A percentile compares a stretch with the other conserved stretches of the same genome.
Evolutionary conservation across 768 basidiomycete genomes (phyloP).

Genomic region (Kwoniella heveanensis): DNA sequence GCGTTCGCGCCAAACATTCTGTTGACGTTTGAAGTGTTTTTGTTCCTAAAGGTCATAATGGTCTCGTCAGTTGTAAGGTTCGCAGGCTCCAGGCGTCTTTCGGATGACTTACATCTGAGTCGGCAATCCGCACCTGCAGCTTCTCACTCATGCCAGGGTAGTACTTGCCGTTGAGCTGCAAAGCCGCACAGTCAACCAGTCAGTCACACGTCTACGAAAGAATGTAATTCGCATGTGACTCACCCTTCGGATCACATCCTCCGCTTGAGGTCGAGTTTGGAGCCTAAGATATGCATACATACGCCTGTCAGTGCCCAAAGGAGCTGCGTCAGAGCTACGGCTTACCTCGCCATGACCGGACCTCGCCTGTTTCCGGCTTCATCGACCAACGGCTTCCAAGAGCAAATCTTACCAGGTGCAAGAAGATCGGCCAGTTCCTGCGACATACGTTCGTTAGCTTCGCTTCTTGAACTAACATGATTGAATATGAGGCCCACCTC

Average conservation of each 20-base stretch:
- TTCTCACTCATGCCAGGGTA: conserved; percentile 26
- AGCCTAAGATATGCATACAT: conserved; percentile 18
- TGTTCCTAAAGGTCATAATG: conserved; percentile 18
- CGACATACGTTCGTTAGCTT: background rate
- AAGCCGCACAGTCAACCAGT: too few species aligned
- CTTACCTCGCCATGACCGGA: conserved; percentile 37
- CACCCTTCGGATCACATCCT: conserved; percentile 36
- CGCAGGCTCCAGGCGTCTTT: background rate
- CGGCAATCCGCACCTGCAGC: conserved; percentile 40
- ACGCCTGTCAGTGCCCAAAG: background rate
- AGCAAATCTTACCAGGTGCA: conserved; percentile 25
- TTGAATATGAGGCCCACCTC: conserved; percentile 25
- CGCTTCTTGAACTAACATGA: too few species aligned
- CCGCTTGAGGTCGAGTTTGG: conserved; percentile 35
- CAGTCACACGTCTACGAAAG: background rate
- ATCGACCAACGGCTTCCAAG: conserved; percentile 34
- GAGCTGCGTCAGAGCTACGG: background rate
- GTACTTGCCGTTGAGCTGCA: conserved; percentile 34
- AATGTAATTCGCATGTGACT: background rate
- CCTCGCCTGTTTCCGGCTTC: conserved; percentile 34
- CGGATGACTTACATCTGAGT: conserved; percentile 34
- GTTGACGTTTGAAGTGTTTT: conserved; percentile 26
- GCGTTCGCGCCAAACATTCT: conserved; percentile 15
- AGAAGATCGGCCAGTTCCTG: conserved; percentile 20
- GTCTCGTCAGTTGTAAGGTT: background rate